Evolutionary conservation across 345 rosid species (phyloP).

Genomic region (Populus euphratica): DNA sequence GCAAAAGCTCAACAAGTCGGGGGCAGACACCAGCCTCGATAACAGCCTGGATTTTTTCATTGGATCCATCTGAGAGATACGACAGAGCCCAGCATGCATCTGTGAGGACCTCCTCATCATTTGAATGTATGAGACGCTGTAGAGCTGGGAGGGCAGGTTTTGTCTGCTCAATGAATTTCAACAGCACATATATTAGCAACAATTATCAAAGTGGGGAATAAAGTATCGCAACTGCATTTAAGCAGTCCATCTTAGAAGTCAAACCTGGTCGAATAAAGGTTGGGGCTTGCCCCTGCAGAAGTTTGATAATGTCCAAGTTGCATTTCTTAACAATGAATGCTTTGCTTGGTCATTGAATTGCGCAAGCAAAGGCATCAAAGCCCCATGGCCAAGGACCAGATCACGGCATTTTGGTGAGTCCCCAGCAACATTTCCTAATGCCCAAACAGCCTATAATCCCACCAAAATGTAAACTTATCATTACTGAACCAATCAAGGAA

Average conservation of each 20-base stretch:
- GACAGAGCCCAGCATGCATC: conserved; percentile 37
- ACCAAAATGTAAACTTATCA: not conserved
- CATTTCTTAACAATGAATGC: conserved; percentile 31
- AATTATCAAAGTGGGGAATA: not conserved
- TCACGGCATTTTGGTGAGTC: conserved; percentile 33
- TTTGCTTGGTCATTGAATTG: conserved; percentile 30
- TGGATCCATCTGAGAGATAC: conserved; percentile 32
- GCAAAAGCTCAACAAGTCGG: conserved; percentile 22
- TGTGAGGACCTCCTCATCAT: conserved; percentile 26
- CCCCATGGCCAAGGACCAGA: conserved; percentile 24
- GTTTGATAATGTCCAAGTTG: conserved; percentile 32
- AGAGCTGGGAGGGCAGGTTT: conserved; percentile 29
- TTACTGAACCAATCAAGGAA: not conserved
- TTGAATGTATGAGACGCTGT: conserved; percentile 23
- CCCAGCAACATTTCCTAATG: conserved; percentile 33
- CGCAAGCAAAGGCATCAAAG: conserved; percentile 24
- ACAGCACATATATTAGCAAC: not conserved
- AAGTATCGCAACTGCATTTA: not conserved
- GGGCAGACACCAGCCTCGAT: conserved; percentile 28
- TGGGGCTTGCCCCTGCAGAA: conserved; percentile 39
- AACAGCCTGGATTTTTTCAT: conserved; percentile 34
- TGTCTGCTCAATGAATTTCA: conserved; percentile 15
- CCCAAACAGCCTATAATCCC: conserved; percentile 28
- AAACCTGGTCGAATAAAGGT: conserved; percentile 34
- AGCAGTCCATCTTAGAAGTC: not conserved